A percentile compares a stretch with the other conserved stretches of the same genome.
Evolutionary conservation across 2,329 filamentous ascomycete species (phyloP).

Genomic region (Fusarium sp.): DNA sequence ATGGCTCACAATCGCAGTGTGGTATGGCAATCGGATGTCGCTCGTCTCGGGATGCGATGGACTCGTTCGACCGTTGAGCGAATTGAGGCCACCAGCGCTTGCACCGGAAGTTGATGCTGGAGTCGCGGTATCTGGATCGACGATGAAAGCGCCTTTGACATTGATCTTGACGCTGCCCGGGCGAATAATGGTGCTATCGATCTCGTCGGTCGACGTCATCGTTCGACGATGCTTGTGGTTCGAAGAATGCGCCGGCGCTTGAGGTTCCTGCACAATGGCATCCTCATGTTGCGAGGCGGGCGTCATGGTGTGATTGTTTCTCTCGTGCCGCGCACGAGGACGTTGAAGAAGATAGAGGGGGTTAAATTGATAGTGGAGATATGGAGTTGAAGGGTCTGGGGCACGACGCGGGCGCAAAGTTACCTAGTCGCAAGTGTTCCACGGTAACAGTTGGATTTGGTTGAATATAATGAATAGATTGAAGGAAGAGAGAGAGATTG

Average conservation of each 20-base stretch:
- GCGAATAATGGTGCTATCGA: conserved; percentile 70
- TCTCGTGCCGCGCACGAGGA: conserved; percentile 12
- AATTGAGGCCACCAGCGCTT: conserved; percentile 34
- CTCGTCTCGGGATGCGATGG: conserved; percentile 76
- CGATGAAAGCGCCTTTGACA: conserved; percentile 95
- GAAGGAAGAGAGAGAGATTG: not conserved
- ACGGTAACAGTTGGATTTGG: not conserved
- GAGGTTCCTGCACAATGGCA: conserved; percentile 27
- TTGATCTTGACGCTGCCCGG: conserved; percentile 90
- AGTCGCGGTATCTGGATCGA: conserved; percentile 78
- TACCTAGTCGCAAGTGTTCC: not conserved
- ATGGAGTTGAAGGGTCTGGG: conserved; percentile 27
- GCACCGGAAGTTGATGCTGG: conserved; percentile 56
- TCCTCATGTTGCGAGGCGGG: conserved; percentile 45
- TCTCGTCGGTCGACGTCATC: conserved; percentile 66
- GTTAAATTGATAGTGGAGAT: conserved; percentile 24
- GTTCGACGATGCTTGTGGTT: conserved; percentile 46
- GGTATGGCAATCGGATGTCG: conserved; percentile 95
- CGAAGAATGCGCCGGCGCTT: conserved; percentile 21
- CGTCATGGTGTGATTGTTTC: conserved; percentile 34
- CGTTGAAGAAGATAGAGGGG: conserved; percentile 18
- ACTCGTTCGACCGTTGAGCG: conserved; percentile 58
- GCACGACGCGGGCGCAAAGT: conserved; percentile 15
- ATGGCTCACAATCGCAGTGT: conserved; percentile 94
- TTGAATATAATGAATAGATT: not conserved